phyloP scores from a whole-genome alignment of 108 stramenopile genomes.

The Discostella pseudostelligera region DNA sequence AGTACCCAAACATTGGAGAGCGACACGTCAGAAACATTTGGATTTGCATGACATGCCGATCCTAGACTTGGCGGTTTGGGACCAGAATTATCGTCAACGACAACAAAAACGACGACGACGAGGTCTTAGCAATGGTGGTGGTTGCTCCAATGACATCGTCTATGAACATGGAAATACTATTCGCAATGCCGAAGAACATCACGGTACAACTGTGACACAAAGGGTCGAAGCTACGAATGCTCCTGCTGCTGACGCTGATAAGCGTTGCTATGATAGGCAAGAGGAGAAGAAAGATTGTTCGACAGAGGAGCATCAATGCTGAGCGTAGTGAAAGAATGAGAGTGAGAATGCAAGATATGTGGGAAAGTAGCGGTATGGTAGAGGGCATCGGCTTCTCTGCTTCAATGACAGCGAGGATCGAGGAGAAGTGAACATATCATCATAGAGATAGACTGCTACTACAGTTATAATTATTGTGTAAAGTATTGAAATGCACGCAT shows the following conservation, averaged over 20 bases:
- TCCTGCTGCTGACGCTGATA: not conserved
- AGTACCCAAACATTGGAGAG: not conserved
- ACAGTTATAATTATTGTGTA: too few species aligned
- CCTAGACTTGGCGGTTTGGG: slow-evolving; percentile 5
- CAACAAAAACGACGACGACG: not conserved
- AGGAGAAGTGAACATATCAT: too few species aligned
- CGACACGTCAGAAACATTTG: not conserved
- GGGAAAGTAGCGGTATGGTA: too few species aligned
- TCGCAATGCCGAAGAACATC: not conserved
- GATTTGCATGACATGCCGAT: not conserved
- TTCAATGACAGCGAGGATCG: too few species aligned
- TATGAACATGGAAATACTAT: not conserved
- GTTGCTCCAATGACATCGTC: not conserved
- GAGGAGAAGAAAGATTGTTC: slow-evolving; percentile 16
- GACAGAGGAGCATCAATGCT: slow-evolving; percentile 7
- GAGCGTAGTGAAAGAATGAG: not conserved
- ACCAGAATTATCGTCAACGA: not conserved
- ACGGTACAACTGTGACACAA: not conserved
- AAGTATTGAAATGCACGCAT: too few species aligned
- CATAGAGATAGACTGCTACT: too few species aligned
- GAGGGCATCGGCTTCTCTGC: too few species aligned
- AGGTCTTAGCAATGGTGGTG: not conserved
- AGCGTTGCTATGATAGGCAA: not conserved
- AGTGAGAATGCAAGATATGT: too few species aligned
- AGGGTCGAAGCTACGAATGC: not conserved